Base-by-base conservation (phyloP, 345 rosid species). In the Luvunga scandens region DNA sequence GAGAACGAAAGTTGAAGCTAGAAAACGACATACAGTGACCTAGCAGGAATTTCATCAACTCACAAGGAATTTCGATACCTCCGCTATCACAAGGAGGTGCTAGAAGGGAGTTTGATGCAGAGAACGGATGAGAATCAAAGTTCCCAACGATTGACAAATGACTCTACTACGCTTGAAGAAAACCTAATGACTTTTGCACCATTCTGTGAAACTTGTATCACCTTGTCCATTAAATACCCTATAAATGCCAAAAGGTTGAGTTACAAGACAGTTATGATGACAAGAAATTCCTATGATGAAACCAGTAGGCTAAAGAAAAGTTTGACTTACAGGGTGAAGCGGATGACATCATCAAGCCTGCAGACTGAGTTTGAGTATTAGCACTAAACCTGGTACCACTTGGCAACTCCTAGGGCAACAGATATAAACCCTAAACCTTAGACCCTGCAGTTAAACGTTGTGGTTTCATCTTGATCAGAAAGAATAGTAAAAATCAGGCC, bases 291-390 rank as follows among this genome's bases (percentile, higher is more conserved):
- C 90, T 86, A 83, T 22, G 82, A 83, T 67, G 75, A 83, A 87
- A 83, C 87, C 83, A 84, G 61, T 33, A 50, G 87, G 81, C 88
- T 77, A 79, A 77, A 83, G 53, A 83, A 81, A 83, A 75, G 76
- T 77, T 66, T 71, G 85, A 89, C 90, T 89, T 87, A 86, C 89
- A 55, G 84, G 81, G 66, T 56, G 78, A 81, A 83, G 89, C 80
- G 81, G 88, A 87, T 84, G 81, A 85, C 77, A 83, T 81, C 88
- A 81, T 82, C 87, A 84, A 79, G 81, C 81, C 87, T 77, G 88
- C 87, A 87, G 83, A 76, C 81, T 78, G 87, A 82, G 85, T 83
- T 79, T 81, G 87, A 82, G 78, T 81, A 55, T 84, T 79, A 84
- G 81, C 78, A 84, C 90, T 86, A 86, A 86, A 78, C 82, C 84